phyloP scores from a whole-genome alignment of 768 basidiomycete genomes.

The Exsudoporus frostii region DNA sequence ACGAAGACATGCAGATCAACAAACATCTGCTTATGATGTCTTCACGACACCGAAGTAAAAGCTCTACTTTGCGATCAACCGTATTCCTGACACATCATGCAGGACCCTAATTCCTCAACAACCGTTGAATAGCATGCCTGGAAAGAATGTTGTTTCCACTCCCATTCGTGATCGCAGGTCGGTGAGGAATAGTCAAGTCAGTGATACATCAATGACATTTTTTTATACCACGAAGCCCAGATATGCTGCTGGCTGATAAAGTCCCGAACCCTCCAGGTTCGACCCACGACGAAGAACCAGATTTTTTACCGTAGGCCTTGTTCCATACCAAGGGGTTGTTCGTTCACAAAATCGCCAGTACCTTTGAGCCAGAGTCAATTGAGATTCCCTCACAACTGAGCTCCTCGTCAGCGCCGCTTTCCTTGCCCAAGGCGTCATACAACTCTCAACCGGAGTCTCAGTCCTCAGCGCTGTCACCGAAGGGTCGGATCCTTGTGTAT shows the following conservation, averaged over 20 bases:
- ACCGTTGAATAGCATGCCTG: background rate
- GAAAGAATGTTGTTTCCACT: background rate
- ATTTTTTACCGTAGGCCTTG: slow-evolving; percentile 18
- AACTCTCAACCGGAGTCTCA: slow-evolving; percentile 5
- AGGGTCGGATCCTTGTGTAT: slow-evolving; percentile 41
- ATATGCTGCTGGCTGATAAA: background rate
- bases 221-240: slow-evolving; percentile 7
- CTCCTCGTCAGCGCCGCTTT: background rate
- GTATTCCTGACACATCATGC: background rate
- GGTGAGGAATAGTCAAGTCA: background rate
- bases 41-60: slow-evolving; percentile 10
- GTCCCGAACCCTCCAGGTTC: background rate
- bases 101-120: slow-evolving; percentile 1
- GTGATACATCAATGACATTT: background rate
- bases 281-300: slow-evolving; percentile 11
- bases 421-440: slow-evolving; percentile 19
- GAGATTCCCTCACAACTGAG: background rate
- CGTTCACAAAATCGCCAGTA: slow-evolving; percentile 4
- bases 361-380: slow-evolving; percentile 10
- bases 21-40: background rate
- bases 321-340: background rate
- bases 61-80: background rate
- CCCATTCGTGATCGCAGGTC: slow-evolving; percentile 8
- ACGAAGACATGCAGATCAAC: slow-evolving; percentile 1
- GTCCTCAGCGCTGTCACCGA: background rate